Evolutionary conservation across 1,284 basidiomycete species (phyloP).

Genomic region (Laetiporus sulphureus): DNA sequence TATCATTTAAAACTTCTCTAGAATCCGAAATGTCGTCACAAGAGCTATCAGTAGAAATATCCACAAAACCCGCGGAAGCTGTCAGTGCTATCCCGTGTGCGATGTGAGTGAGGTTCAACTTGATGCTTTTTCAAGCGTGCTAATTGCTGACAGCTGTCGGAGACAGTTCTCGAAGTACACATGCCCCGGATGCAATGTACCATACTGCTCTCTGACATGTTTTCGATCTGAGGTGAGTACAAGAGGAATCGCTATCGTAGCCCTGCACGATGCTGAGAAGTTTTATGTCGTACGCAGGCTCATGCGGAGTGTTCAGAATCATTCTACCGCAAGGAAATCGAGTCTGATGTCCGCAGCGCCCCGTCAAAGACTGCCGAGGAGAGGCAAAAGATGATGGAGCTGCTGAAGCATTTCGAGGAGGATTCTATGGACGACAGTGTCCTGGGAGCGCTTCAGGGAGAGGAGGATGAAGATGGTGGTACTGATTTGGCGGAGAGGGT

Average conservation of each 20-base stretch:
- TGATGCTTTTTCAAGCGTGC: conserved; percentile 1
- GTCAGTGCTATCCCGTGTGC: conserved; percentile 23
- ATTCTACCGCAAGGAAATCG: conserved; percentile 70
- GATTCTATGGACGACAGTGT: conserved; percentile 36
- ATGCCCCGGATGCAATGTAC: conserved; percentile 73
- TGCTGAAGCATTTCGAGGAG: conserved; percentile 68
- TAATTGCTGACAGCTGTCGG: conserved; percentile 47
- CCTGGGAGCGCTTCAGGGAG: conserved; percentile 28
- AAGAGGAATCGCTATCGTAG: too few species aligned
- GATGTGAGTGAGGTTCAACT: conserved; percentile 25
- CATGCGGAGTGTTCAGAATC: conserved; percentile 69
- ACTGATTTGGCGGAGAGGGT: conserved; percentile 44
- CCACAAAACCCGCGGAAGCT: background rate
- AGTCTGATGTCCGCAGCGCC: conserved; percentile 47
- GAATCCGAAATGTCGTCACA: too few species aligned
- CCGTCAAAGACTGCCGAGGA: conserved; percentile 50
- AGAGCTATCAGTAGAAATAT: background rate
- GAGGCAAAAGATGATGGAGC: conserved; percentile 55
- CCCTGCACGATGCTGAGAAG: too few species aligned
- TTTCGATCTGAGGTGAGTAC: conserved; percentile 64
- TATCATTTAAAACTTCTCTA: too few species aligned
- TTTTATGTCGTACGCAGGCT: too few species aligned
- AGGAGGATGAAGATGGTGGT: conserved; percentile 31
- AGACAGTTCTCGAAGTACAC: conserved; percentile 73
- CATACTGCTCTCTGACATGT: conserved; percentile 73